Conservation (phyloP, 495 filamentous ascomycete species). For the Penicillium alfredii region DNA sequence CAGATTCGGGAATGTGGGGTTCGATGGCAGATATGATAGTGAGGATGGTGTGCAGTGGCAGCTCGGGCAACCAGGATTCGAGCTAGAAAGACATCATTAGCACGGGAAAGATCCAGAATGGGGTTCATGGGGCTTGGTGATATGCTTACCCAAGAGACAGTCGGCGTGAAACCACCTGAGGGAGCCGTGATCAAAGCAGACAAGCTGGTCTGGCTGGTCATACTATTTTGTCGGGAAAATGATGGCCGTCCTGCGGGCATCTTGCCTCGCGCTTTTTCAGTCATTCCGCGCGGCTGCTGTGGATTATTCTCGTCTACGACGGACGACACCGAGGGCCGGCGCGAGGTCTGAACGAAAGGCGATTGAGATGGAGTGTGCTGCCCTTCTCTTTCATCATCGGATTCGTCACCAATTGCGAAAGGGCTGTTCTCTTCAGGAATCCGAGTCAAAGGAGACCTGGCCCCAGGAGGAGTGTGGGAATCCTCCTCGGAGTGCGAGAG, state of each 20-base stretch:
- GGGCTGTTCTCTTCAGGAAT: slow-evolving; percentile 77
- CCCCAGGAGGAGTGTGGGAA: slow-evolving; percentile 56
- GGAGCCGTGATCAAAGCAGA: slow-evolving; percentile 46
- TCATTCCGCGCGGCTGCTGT: slow-evolving; percentile 91
- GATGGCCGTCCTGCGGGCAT: slow-evolving; percentile 79
- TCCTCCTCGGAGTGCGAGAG: slow-evolving; percentile 63
- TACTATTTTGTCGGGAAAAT: slow-evolving; percentile 91
- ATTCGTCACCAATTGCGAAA: slow-evolving; percentile 88
- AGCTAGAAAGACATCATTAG: slow-evolving; percentile 52
- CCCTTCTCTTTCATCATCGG: slow-evolving; percentile 63
- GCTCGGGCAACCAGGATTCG: slow-evolving; percentile 86
- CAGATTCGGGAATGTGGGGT: slow-evolving; percentile 41
- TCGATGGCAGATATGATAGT: slow-evolving; percentile 61
- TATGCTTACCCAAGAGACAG: slow-evolving; percentile 64
- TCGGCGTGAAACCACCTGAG: slow-evolving; percentile 66
- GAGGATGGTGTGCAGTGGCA: slow-evolving; percentile 86
- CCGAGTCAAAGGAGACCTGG: slow-evolving; percentile 59
- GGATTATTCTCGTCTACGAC: slow-evolving; percentile 75
- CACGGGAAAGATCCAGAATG: too few species aligned
- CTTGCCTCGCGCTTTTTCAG: slow-evolving; percentile 94
- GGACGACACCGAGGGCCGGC: slow-evolving; percentile 65
- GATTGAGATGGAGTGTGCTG: slow-evolving; percentile 63
- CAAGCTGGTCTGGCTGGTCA: slow-evolving; percentile 70
- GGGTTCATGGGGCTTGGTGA: too few species aligned
- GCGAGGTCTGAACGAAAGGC: slow-evolving; percentile 63